Percentiles rank a stretch among this genome's conserved stretches.
Conservation (phyloP, 805 yeast species). For the Lipomyces anomalus region DNA sequence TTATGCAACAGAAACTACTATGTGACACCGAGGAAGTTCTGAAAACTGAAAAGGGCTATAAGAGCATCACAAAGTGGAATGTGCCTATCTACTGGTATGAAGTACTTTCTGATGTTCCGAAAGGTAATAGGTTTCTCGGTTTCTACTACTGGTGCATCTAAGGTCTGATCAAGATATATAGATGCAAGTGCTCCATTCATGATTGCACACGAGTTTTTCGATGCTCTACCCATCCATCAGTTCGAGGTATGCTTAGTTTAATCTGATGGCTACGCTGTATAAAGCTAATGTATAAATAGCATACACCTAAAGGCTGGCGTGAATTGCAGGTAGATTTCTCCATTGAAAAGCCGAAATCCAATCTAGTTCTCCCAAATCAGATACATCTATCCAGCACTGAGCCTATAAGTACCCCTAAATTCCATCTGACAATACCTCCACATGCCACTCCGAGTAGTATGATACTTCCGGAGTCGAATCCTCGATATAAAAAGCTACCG, state of each 20-base stretch:
- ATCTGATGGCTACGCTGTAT: neutral
- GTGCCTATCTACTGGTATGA: constrained; percentile 40
- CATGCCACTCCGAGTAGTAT: constrained; percentile 57
- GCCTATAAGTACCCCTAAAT: constrained; percentile 34
- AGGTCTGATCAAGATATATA: constrained; percentile 3
- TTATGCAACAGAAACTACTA: constrained; percentile 46
- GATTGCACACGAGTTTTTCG: constrained; percentile 81
- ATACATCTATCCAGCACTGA: constrained; percentile 21
- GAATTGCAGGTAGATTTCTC: constrained; percentile 62
- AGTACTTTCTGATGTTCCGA: constrained; percentile 31
- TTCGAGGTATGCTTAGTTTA: constrained; percentile 40
- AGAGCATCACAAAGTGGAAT: constrained; percentile 46
- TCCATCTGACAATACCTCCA: constrained; percentile 54
- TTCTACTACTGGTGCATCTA: neutral
- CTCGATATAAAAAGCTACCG: constrained; percentile 50
- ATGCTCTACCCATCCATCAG: constrained; percentile 73
- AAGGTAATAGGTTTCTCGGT: constrained; percentile 13
- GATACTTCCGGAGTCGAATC: constrained; percentile 44
- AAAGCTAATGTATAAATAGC: neutral
- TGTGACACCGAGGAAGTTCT: constrained; percentile 36
- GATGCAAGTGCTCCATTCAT: constrained; percentile 49
- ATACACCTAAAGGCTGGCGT: constrained; percentile 67
- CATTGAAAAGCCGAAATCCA: constrained; percentile 25
- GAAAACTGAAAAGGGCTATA: constrained; percentile 33
- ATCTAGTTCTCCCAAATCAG: constrained; percentile 28